A percentile compares a stretch with the other conserved stretches of the same genome.
phyloP scores from a whole-genome alignment of 192 early-diverging fungal species.

The Podila verticillata region DNA sequence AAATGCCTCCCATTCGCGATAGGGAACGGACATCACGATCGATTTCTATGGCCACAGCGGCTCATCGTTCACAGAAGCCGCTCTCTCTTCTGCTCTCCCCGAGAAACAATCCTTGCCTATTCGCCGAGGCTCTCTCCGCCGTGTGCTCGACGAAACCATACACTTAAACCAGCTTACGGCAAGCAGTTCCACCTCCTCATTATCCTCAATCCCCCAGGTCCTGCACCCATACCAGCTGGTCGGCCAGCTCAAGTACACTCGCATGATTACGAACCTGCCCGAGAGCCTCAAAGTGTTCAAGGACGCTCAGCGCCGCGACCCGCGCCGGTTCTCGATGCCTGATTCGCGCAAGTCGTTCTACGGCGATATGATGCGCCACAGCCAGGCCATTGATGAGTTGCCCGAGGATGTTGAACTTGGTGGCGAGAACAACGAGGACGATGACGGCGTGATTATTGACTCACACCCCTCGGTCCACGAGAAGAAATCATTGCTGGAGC shows the following conservation, averaged over 20 bases:
- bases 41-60: slow-evolving; percentile 10
- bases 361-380: not conserved
- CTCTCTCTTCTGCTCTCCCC: not conserved
- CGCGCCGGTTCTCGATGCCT: not conserved
- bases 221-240: not conserved
- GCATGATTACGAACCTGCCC: not conserved
- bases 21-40: not conserved
- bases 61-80: not conserved
- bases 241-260: not conserved
- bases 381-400: not conserved
- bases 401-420: not conserved
- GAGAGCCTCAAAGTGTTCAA: not conserved
- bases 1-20: too few relatives aligned
- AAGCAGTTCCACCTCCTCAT: not conserved
- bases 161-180: not conserved
- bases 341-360: not conserved
- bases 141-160: not conserved
- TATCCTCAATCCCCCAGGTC: not conserved
- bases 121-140: not conserved
- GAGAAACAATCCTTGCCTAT: not conserved
- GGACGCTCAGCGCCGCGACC: not conserved
- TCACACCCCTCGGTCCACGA: not conserved
- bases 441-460: not conserved
- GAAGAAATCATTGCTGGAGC: not conserved
- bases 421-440: not conserved